Conservation (phyloP, 192 early-diverging fungal genomes). For the Podila minutissima region DNA sequence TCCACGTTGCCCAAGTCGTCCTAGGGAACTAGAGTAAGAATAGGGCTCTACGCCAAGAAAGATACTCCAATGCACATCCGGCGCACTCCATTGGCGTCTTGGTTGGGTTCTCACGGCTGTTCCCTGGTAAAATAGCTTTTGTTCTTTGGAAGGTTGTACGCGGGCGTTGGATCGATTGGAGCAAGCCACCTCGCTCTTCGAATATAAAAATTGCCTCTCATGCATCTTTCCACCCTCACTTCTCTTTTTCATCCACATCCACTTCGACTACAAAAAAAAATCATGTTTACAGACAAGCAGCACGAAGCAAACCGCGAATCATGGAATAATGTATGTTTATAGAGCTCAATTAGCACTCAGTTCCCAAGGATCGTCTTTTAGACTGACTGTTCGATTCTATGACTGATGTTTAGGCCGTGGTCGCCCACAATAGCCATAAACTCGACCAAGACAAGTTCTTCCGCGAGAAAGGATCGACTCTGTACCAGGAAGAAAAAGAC, state of each 20-base stretch:
- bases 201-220: neutral
- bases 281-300: slow-evolving; percentile 4
- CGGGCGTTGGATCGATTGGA: too few species aligned
- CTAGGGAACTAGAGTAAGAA: too few species aligned
- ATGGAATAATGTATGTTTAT: slow-evolving; percentile 26
- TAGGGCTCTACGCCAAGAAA: too few species aligned
- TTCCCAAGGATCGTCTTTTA: neutral
- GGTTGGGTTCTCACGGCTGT: too few species aligned
- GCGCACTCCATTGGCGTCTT: too few species aligned
- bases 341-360: too few species aligned
- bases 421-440: slow-evolving; percentile 48
- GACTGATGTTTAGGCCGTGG: slow-evolving; percentile 1
- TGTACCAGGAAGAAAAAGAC: slow-evolving; percentile 37
- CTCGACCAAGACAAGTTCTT: slow-evolving; percentile 44
- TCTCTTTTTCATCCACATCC: neutral
- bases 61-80: too few species aligned
- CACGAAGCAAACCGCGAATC: slow-evolving; percentile 41
- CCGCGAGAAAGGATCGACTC: slow-evolving; percentile 30
- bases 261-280: neutral
- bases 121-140: too few species aligned
- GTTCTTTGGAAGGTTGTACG: too few species aligned
- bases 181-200: too few species aligned
- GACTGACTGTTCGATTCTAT: neutral
- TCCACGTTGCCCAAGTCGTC: too few species aligned
- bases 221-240: neutral